A percentile compares a stretch with the other conserved stretches of the same genome.
phyloP scores from a whole-genome alignment of 2,329 filamentous ascomycete genomes.

The Diaporthe humulicola region DNA sequence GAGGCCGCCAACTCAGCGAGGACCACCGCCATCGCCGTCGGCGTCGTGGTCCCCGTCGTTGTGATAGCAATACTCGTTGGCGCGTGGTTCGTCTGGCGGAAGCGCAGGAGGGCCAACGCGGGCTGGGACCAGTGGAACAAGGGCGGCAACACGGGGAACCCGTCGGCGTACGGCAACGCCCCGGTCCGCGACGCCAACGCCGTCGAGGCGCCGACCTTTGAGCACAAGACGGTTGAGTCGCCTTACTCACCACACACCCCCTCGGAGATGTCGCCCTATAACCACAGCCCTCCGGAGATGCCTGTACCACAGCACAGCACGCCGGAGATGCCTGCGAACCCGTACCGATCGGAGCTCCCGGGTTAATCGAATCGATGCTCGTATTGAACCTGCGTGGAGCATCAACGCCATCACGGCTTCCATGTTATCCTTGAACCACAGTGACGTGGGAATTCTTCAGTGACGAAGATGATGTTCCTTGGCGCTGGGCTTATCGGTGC shows the following conservation, averaged over 20 bases:
- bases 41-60: slow-evolving; percentile 21
- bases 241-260: background rate
- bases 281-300: background rate
- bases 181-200: slow-evolving; percentile 22
- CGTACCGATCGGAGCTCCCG: background rate
- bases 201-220: slow-evolving; percentile 22
- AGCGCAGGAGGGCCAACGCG: slow-evolving; percentile 7
- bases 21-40: slow-evolving; percentile 13
- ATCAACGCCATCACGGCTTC: background rate
- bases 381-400: background rate
- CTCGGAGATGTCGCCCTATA: background rate
- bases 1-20: background rate
- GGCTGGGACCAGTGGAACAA: slow-evolving; percentile 24
- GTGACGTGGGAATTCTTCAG: background rate
- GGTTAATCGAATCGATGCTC: background rate
- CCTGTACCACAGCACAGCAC: background rate
- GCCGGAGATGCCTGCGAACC: slow-evolving; percentile 1
- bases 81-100: slow-evolving; percentile 19
- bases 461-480: background rate
- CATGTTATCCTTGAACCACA: background rate
- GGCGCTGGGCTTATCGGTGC: background rate
- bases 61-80: background rate
- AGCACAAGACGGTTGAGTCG: background rate
- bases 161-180: background rate
- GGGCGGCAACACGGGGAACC: background rate